Conservation (phyloP, 768 basidiomycete genomes). For the Infundibulicybe gibba region DNA sequence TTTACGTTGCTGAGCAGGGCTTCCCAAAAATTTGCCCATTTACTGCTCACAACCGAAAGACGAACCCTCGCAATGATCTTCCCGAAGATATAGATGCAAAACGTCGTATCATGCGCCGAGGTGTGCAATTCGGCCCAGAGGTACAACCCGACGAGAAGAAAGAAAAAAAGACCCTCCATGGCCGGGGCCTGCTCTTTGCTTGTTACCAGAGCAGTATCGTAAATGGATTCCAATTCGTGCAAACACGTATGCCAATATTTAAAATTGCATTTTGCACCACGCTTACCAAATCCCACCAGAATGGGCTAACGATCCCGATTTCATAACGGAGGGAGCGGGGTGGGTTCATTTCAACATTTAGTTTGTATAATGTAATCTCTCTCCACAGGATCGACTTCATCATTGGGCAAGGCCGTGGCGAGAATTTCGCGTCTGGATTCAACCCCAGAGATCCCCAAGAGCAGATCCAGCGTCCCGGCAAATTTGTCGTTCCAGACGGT, state of each 20-base stretch:
- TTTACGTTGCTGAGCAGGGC: constrained; percentile 27
- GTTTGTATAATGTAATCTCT: neutral
- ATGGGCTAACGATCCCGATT: constrained; percentile 34
- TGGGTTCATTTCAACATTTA: constrained; percentile 8
- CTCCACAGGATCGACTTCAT: constrained; percentile 41
- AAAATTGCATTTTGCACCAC: too few relatives aligned
- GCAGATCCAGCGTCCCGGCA: too few relatives aligned
- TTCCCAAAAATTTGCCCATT: constrained; percentile 41
- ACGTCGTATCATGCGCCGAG: constrained; percentile 42
- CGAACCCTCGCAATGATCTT: constrained; percentile 41
- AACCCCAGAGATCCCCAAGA: constrained; percentile 25
- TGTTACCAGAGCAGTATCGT: constrained; percentile 38
- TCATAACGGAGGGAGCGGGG: constrained; percentile 31
- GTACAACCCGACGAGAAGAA: too few relatives aligned
- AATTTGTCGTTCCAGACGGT: too few relatives aligned
- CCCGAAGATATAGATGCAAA: neutral
- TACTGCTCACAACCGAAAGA: constrained; percentile 45
- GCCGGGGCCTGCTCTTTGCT: constrained; percentile 47
- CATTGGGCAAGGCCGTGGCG: constrained; percentile 29
- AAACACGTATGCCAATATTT: constrained; percentile 26
- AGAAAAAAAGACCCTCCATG: constrained; percentile 31
- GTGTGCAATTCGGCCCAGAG: constrained; percentile 52
- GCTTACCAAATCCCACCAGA: constrained; percentile 11
- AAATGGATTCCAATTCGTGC: constrained; percentile 38
- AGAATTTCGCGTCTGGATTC: constrained; percentile 22